These are phyloP conservation scores for Rubia balearica DNA, from an alignment of 305 asterid genomes.

Conservation along the genomic window DNA sequence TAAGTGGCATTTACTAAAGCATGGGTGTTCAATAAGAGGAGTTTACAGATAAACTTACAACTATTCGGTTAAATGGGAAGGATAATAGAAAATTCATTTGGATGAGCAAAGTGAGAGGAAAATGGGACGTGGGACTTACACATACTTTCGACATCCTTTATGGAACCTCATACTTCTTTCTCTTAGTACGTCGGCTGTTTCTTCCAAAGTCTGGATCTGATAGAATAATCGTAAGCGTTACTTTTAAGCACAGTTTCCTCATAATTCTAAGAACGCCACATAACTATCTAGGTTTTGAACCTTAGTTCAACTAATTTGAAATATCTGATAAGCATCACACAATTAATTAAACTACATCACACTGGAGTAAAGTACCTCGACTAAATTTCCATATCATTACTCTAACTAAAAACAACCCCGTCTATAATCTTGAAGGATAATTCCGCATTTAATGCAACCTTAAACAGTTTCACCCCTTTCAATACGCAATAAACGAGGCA, in stretches of 20 bases:
- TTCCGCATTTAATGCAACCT: background rate
- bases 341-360: background rate
- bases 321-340: background rate
- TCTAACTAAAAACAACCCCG: background rate
- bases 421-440: background rate
- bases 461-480: background rate
- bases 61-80: background rate
- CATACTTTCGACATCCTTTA: constrained; percentile 90
- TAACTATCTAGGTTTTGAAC: constrained; percentile 1
- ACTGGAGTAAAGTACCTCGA: background rate
- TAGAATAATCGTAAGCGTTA: constrained; percentile 18
- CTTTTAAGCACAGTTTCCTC: background rate
- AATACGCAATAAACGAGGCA: background rate
- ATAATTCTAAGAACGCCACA: background rate
- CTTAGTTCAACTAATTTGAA: background rate
- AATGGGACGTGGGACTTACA: constrained; percentile 40
- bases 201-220: constrained; percentile 94
- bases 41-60: background rate
- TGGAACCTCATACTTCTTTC: constrained; percentile 81
- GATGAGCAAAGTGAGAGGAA: constrained; percentile 16
- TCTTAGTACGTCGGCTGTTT: constrained; percentile 68
- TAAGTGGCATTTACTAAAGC: background rate
- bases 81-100: constrained; percentile 4
- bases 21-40: background rate
- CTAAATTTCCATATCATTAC: background rate